Conservation (phyloP, 768 basidiomycete species). For the Hygrophorus pudorinus region DNA sequence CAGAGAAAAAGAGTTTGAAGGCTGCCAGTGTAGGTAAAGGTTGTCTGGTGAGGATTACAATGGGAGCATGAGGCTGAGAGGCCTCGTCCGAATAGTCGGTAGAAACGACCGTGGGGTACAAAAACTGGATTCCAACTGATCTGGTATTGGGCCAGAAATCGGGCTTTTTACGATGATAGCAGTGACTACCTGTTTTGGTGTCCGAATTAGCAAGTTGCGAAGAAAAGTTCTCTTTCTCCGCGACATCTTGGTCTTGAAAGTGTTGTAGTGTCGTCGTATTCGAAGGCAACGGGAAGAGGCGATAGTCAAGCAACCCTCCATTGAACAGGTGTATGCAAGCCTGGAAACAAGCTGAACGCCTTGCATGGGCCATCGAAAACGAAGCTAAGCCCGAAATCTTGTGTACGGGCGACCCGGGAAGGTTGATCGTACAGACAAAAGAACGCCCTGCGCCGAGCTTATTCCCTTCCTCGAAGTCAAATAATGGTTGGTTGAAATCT, state of each 20-base stretch:
- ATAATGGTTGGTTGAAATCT: conserved; percentile 18
- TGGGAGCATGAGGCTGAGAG: conserved; percentile 37
- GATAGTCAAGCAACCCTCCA: conserved; percentile 41
- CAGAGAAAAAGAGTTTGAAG: conserved; percentile 54
- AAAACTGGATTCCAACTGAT: conserved; percentile 15
- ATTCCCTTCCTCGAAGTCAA: conserved; percentile 29
- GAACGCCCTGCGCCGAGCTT: conserved; percentile 17
- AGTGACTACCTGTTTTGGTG: conserved; percentile 16
- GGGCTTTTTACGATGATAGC: conserved; percentile 51
- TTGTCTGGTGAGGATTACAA: conserved; percentile 56
- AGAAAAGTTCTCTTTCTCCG: background rate
- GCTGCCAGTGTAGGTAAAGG: conserved; percentile 49
- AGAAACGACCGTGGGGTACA: conserved; percentile 53
- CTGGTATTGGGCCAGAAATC: conserved; percentile 52
- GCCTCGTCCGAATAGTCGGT: conserved; percentile 22
- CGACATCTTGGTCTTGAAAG: background rate
- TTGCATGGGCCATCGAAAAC: conserved; percentile 38
- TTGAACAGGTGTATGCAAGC: conserved; percentile 42
- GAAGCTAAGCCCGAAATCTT: conserved; percentile 35
- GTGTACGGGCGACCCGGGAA: conserved; percentile 33
- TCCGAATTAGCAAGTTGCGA: background rate
- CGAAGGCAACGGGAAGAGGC: conserved; percentile 32
- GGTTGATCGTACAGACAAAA: conserved; percentile 36
- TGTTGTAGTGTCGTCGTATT: background rate
- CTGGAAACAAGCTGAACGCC: conserved; percentile 48